Evolutionary conservation across 345 rosid genomes (phyloP).

Genomic region (Cochlearia excelsa): DNA sequence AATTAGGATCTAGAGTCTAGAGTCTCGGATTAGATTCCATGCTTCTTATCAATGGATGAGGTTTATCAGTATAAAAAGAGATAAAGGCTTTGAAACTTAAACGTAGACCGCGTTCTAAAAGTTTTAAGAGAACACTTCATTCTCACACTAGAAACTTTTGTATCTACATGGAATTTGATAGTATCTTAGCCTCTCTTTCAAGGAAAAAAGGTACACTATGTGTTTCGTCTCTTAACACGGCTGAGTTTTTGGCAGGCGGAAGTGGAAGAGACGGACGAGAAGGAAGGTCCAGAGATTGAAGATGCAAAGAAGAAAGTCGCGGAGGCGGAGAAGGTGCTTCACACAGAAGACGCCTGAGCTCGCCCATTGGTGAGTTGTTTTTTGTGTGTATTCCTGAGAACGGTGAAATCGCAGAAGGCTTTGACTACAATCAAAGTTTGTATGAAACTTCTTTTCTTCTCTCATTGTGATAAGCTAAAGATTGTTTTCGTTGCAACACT

Average conservation of each 20-base stretch:
- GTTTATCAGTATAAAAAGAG: no score
- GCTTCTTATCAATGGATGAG: no score
- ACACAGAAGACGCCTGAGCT: constrained; percentile 49
- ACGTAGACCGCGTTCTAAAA: no score
- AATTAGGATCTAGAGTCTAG: no score
- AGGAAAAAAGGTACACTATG: no score
- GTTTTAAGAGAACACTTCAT: background rate
- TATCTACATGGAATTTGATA: constrained; percentile 2
- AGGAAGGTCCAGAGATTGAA: constrained; percentile 56
- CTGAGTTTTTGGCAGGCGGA: constrained; percentile 45
- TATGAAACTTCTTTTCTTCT: no score
- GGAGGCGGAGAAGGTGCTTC: constrained; percentile 59
- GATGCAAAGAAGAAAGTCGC: constrained; percentile 63
- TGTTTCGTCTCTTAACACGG: background rate
- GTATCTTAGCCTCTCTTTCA: background rate
- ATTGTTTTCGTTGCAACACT: no score
- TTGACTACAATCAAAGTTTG: no score
- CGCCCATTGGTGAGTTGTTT: background rate
- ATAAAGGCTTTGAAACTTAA: no score
- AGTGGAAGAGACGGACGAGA: constrained; percentile 56
- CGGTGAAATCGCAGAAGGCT: background rate
- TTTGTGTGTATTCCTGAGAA: constrained; percentile 11
- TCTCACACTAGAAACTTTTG: background rate
- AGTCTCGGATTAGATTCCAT: no score
- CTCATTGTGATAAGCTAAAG: no score